Base-by-base conservation (phyloP, 2,329 filamentous ascomycete genomes). In the Neopestalotiopsis sp. region DNA sequence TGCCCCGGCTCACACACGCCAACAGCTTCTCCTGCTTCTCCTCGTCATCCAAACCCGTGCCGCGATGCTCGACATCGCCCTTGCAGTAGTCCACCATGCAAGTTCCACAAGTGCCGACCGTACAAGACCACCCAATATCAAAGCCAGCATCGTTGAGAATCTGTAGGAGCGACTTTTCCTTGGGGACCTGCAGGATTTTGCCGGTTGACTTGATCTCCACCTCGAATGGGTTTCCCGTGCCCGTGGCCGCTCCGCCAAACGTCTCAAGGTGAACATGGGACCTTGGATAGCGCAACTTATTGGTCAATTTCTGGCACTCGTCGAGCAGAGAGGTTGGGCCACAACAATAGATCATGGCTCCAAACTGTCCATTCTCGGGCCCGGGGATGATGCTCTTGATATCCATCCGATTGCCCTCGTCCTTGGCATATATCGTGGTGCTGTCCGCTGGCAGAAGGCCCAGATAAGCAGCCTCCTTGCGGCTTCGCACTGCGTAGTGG, bases 361-460 rank as follows among this genome's bases (percentile, higher is more conserved):
- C 71, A 62, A 77, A 69, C 24, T 57, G 65, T 3, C 74, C 68
- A 45, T 72, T 64, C 1, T 72, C 69, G 1, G 76, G 66, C 4
- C 68, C 3, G 20, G 77, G 76, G 1, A 79, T 70, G 14, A 76
- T 58, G 13, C 91, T 88, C 79, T 40, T n/a, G 13, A 75, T 67
- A 5, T 72, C 34, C 6, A 79, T 56, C 24, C 76, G 74, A 30
- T 70, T 68, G 3, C 73, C 75, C 58, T 78, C 74, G 5, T 65
- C 58, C 68, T 74, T 77, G 5, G 75, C 71, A 57, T 79, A 79
- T 10, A 78, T 20, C 5, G 67, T 74, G 1, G 75, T 78, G 0
- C 70, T 69, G 0, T 67, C 34, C 2, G 61, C n/a, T 1, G 77
- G 76, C 28, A 79, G 68, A 20, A 62, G 70, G 32, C 74, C 70